Base-by-base conservation (phyloP, 176 grass and related monocot genomes). In the Calamus simplicifolius region DNA sequence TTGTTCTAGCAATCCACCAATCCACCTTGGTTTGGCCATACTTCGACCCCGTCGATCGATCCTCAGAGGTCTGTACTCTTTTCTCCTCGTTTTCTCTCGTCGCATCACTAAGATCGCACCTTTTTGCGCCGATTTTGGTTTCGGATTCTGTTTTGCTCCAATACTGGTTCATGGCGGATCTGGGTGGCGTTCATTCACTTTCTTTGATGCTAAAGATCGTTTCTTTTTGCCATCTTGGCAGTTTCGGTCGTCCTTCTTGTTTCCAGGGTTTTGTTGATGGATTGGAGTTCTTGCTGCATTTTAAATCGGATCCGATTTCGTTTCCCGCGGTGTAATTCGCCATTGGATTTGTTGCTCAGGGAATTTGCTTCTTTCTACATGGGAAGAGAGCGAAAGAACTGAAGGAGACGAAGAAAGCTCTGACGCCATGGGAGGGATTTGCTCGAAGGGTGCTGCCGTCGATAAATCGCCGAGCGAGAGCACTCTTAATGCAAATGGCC, bases 361-460 rank as follows among this genome's bases (percentile, higher is more conserved):
- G 5, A 48, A 21, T 59, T 59, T 30, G 4, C 15, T 21, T 59
- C 16, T 27, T 5, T n/a, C 16, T 58, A 49, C 17, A 50, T 70
- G 68, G 59, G 8, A 23, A 70, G 16, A 27, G 51, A 70, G 54
- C 51, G 55, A 43, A 49, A 38, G 29, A 70, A 56, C 59, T 70
- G 56, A 70, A 53, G 7, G 27, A n/a, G 16, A 31, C 4, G 12
- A 49, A n/a, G 25, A 19, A 28, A 25, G 49, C 10, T 15, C 60
- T 4, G 19, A 10, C 4, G 51, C 15, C 30, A 71, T 71, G 68
- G 68, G 68, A 4, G 23, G 18, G 68, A 15, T 51, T 71, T 71
- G 68, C 17, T 60, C 68, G 25, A 71, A 19, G 23, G 48, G 57
- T 14, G 31, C 68, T 29, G 38, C 17, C 25, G 48, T 58, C 5